These are phyloP conservation scores for Saccharomyces hybrid DNA, from an alignment of 1,139 yeast genomes.

Conservation along the genomic window DNA sequence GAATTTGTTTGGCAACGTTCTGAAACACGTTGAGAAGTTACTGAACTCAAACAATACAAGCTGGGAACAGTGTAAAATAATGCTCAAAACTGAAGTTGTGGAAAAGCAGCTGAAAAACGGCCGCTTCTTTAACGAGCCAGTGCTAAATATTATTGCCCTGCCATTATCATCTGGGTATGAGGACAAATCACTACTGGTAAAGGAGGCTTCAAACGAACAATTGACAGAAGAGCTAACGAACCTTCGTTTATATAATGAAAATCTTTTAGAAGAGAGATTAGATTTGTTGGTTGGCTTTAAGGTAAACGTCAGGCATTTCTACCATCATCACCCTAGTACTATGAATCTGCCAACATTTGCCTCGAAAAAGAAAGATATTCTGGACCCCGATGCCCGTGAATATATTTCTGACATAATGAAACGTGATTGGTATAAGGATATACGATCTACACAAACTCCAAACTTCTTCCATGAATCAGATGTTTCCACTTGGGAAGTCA, in stretches of 20 bases:
- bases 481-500: slow-evolving; percentile 25
- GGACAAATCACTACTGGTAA: slow-evolving; percentile 16
- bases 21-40: slow-evolving; percentile 36
- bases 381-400: slow-evolving; percentile 17
- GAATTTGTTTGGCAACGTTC: slow-evolving; percentile 45
- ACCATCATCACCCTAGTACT: slow-evolving; percentile 10
- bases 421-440: slow-evolving; percentile 14
- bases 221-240: slow-evolving; percentile 10
- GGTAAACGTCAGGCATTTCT: slow-evolving; percentile 14
- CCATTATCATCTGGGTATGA: slow-evolving; percentile 24
- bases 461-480: slow-evolving; percentile 21
- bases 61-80: slow-evolving; percentile 23
- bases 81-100: slow-evolving; percentile 20
- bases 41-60: slow-evolving; percentile 18
- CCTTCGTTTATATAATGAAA: slow-evolving; percentile 8
- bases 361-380: slow-evolving; percentile 9
- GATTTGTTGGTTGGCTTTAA: slow-evolving; percentile 16
- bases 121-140: slow-evolving; percentile 17
- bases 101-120: slow-evolving; percentile 15
- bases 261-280: slow-evolving; percentile 3
- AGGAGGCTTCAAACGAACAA: slow-evolving; percentile 10
- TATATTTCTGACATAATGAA: slow-evolving; percentile 14
- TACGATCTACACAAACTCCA: slow-evolving; percentile 24
- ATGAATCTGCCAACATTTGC: slow-evolving; percentile 14
- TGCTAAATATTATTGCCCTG: slow-evolving; percentile 27